Evolutionary conservation across 192 early-diverging fungal species (phyloP), one percentile per base, ranked within the genome.

Genomic region (Coemansia sp.): DNA sequence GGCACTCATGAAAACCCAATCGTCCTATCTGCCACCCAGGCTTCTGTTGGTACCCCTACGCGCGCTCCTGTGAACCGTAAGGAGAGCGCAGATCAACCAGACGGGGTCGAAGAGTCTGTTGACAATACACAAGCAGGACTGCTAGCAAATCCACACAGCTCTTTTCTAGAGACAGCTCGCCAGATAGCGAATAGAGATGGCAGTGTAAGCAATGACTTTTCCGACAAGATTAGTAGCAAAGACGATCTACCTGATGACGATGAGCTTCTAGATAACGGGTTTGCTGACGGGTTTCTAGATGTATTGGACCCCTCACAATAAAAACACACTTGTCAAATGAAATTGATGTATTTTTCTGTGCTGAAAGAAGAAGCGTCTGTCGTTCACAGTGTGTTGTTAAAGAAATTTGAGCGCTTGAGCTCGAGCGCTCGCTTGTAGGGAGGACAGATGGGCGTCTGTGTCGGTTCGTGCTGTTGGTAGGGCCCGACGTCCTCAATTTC

Each of bases 381-480:
- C 52, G 14, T 25, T 59, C 54, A 75, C 56, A 66, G 25, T 21
- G 66, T 29, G 54, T 86, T 85, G 61, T 89, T 91, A 70, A 87
- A 91, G 73, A 88, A 90, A 36, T 90, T 91, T 17, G 86, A 85
- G 23, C 89, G 87, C 57, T 90, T 90, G 64, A 90, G 79, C 50
- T 89, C 87, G 24, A 94, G 85, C 5, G 91, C 92, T 52, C 86
- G 89, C 60, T 92, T 85, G 84, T 97, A 96, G 6, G 95, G 93
- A 20, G 95, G 93, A 39, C 84, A 89, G 66, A 95, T 95, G 6
- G 94, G 94, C 63, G 87, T 76, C 66, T 97, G 94, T 22, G 92
- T 77, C 4, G 94, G 93, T 14, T 90, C 88, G 36, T 90, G 71
- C 9, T 69, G 61, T 29, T 74, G 68, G 65, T 88, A 87, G 4